Base-by-base conservation (phyloP, 169 alveolate species). In the Theileria orientalis region DNA sequence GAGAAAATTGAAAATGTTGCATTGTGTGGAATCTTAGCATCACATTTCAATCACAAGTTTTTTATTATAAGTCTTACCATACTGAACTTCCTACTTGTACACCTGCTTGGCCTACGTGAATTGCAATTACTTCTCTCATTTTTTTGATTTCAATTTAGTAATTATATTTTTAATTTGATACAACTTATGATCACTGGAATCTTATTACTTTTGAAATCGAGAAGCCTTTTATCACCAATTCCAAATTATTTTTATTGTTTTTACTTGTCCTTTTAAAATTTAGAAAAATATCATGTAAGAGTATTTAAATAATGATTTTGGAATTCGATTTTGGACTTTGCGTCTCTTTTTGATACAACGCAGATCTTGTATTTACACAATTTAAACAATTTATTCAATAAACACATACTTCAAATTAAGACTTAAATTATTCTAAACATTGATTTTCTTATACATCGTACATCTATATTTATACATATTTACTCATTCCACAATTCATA, bases 41-140 rank as follows among this genome's bases (percentile, higher is more conserved):
- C n/a, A n/a, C n/a, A n/a, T n/a, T n/a, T n/a, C n/a, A n/a, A n/a
- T n/a, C n/a, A n/a, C n/a, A n/a, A n/a, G n/a, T n/a, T n/a, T n/a
- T n/a, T n/a, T n/a, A n/a, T n/a, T n/a, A n/a, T n/a, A n/a, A n/a
- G n/a, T 59, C 85, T 75, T 95, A 98, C 99, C 99, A 96, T 66
- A 97, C 96, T 64, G 98, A 96, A 85, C 94, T 94, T 69, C 98
- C 99, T 13, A 95, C 94, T 87, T 95, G 97, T 74, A 96, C 93
- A 83, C 99, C 99, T 44, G 96, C 98, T 90, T 96, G 98, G 29
- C 98, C 99, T 49, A 94, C 92, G 86, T 95, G 98, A 66, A 96
- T 91, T 61, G 97, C 94, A 77, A 95, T 93, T 70, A 94, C 95
- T 95, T 96, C 99, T 92, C 98, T 94, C 99, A 96, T 94, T 74